Evolutionary conservation across 768 basidiomycete species (phyloP).

Genomic region (Mrakia frigida): DNA sequence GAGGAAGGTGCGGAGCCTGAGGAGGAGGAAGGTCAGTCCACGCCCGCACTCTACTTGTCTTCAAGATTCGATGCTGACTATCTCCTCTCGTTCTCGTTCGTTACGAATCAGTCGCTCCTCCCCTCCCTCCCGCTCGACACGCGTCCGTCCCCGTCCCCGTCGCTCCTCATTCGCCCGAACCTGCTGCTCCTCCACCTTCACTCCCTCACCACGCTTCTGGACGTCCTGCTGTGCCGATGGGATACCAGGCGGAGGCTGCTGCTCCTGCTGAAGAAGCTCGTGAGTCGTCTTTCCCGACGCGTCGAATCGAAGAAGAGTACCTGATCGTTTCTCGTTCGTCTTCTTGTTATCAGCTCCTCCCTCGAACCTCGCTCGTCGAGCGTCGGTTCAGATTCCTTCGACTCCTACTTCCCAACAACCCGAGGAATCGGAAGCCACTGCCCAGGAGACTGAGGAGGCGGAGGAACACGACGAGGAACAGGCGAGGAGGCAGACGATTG

Average conservation of each 20-base stretch:
- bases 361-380: background rate
- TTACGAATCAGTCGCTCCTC: background rate
- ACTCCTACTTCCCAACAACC: background rate
- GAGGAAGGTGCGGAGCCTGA: background rate
- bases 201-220: background rate
- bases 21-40: background rate
- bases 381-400: background rate
- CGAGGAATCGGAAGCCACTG: slow-evolving; percentile 26
- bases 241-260: background rate
- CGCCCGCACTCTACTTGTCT: too few species aligned
- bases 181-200: background rate
- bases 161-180: background rate
- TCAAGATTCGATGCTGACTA: background rate
- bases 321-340: background rate
- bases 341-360: background rate
- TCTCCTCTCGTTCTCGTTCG: background rate
- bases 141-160: background rate
- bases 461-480: slow-evolving; percentile 48
- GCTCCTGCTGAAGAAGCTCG: background rate
- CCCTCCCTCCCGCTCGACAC: slow-evolving; percentile 6
- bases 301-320: background rate
- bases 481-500: slow-evolving; percentile 63
- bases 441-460: slow-evolving; percentile 38
- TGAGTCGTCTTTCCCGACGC: background rate
- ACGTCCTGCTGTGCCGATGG: background rate